Percentiles rank a stretch among this genome's conserved stretches.
phyloP scores from a whole-genome alignment of 2,329 filamentous ascomycete genomes.

The Fusarium verticillioides region DNA sequence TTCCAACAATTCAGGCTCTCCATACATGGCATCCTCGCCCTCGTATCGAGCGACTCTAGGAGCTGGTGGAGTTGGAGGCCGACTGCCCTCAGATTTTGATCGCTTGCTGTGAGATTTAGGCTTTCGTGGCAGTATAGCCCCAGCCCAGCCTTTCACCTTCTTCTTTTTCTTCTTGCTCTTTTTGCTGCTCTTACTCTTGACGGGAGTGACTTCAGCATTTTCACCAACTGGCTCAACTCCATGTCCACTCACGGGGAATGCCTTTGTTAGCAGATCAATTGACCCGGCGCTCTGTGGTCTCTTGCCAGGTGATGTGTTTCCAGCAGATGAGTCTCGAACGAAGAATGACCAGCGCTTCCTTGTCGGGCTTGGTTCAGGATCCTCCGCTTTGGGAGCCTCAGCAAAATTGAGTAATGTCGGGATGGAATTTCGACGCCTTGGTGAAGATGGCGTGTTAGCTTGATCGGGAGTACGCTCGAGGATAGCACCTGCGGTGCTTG shows the following conservation, averaged over 20 bases:
- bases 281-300: constrained; percentile 61
- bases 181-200: constrained; percentile 44
- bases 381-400: constrained; percentile 49
- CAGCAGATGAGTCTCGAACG: constrained; percentile 65
- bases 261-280: constrained; percentile 51
- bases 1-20: constrained; percentile 40
- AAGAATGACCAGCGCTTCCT: constrained; percentile 74
- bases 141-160: constrained; percentile 80
- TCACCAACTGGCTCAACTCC: constrained; percentile 47
- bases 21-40: constrained; percentile 47
- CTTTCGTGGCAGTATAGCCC: constrained; percentile 73
- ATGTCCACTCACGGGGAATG: constrained; percentile 51
- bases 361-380: constrained; percentile 59
- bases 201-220: constrained; percentile 31
- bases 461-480: constrained; percentile 61
- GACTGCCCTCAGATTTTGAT: constrained; percentile 52
- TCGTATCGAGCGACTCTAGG: constrained; percentile 45
- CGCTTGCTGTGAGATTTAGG: constrained; percentile 61
- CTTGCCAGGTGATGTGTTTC: constrained; percentile 59
- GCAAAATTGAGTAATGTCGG: constrained; percentile 61
- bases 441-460: constrained; percentile 46
- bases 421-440: constrained; percentile 68
- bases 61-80: constrained; percentile 61
- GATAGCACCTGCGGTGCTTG: constrained; percentile 78
- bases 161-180: constrained; percentile 62